Percentiles rank a stretch among this genome's conserved stretches.
These are phyloP conservation scores for Pleomassaria siparia DNA, from an alignment of 2,329 filamentous ascomycete genomes.

Conservation along the genomic window DNA sequence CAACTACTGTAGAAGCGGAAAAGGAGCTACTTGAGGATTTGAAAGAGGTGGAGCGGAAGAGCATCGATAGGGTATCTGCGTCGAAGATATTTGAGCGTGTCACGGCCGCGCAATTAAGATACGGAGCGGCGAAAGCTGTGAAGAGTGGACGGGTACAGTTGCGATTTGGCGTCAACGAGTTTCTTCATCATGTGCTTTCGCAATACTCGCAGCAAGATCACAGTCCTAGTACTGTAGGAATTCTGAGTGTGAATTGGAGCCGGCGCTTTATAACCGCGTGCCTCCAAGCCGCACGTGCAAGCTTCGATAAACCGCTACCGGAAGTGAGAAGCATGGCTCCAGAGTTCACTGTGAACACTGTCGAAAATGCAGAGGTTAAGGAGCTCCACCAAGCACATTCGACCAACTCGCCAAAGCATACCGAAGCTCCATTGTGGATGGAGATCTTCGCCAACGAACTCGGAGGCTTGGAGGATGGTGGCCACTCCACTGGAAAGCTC, in stretches of 20 bases:
- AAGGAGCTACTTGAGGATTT: constrained; percentile 41
- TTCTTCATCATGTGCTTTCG: constrained; percentile 29
- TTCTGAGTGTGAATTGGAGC: constrained; percentile 54
- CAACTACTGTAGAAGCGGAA: constrained; percentile 39
- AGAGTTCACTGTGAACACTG: too few relatives aligned
- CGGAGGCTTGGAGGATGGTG: constrained; percentile 14
- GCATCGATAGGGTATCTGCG: constrained; percentile 43
- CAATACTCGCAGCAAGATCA: background rate
- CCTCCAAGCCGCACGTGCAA: constrained; percentile 12
- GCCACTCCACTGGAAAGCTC: constrained; percentile 21
- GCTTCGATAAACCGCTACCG: background rate
- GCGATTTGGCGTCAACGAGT: constrained; percentile 38
- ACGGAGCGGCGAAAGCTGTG: constrained; percentile 30
- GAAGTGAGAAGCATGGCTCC: background rate
- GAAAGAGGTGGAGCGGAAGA: constrained; percentile 42
- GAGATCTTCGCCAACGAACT: constrained; percentile 8
- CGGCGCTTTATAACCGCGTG: constrained; percentile 43
- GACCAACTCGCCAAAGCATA: too few relatives aligned
- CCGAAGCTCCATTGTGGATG: background rate
- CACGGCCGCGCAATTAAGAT: constrained; percentile 30
- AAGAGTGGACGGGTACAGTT: constrained; percentile 34
- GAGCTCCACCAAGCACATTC: too few relatives aligned
- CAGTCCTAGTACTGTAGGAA: constrained; percentile 21
- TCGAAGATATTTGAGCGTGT: constrained; percentile 45
- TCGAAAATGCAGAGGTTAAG: too few relatives aligned